These are phyloP conservation scores for Lentinus tigrinus DNA, from an alignment of 768 basidiomycete genomes.

Conservation along the genomic window DNA sequence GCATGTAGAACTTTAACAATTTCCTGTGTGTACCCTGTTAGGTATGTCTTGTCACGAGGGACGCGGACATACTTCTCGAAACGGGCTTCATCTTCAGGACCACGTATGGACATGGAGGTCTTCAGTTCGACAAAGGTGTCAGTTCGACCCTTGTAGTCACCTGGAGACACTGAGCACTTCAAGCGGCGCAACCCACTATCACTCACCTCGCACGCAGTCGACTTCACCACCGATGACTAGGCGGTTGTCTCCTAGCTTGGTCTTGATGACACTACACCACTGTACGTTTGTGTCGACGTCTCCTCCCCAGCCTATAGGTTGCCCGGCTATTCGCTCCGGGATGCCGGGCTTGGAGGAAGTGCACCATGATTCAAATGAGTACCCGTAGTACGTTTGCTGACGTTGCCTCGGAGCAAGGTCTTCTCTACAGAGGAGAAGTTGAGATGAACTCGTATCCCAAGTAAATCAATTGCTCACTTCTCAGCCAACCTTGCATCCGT, in stretches of 20 bases:
- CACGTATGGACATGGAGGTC: conserved; percentile 73
- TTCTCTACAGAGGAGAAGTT: conserved; percentile 42
- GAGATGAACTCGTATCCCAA: too few relatives aligned
- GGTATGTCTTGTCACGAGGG: background rate
- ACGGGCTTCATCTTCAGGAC: conserved; percentile 57
- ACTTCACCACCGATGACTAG: conserved; percentile 88
- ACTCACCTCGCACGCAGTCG: conserved; percentile 78
- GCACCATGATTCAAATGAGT: conserved; percentile 88
- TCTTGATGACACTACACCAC: conserved; percentile 89
- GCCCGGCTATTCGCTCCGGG: conserved; percentile 11
- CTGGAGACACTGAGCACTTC: conserved; percentile 36
- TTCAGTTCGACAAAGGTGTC: conserved; percentile 84
- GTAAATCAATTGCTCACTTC: conserved; percentile 48
- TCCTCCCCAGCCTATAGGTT: conserved; percentile 62
- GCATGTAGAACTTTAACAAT: conserved; percentile 89
- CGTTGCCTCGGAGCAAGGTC: conserved; percentile 63
- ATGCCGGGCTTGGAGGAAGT: conserved; percentile 42
- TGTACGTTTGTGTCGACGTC: conserved; percentile 87
- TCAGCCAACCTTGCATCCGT: conserved; percentile 56
- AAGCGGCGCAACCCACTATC: background rate
- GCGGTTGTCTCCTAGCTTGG: conserved; percentile 70
- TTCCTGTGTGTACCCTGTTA: conserved; percentile 48
- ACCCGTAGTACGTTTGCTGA: conserved; percentile 76
- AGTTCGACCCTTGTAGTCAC: conserved; percentile 56
- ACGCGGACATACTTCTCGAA: conserved; percentile 69